These are phyloP conservation scores for Ascoidea asiatica DNA, from an alignment of 805 yeast genomes.

Conservation along the genomic window DNA sequence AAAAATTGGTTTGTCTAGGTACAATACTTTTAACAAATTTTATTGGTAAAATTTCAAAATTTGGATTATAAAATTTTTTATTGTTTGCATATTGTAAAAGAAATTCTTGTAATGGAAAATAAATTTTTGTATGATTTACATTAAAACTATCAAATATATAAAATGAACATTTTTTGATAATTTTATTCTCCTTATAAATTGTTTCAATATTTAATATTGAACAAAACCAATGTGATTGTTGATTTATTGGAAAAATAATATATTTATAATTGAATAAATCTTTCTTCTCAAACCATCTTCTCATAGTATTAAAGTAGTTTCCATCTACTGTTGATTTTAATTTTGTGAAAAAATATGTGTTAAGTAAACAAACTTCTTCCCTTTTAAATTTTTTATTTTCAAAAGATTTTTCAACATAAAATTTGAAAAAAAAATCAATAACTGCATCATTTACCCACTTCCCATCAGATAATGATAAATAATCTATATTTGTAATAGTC, in stretches of 20 bases:
- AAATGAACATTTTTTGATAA: too few species aligned
- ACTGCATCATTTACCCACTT: conserved; percentile 86
- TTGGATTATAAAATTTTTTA: too few species aligned
- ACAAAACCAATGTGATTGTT: conserved; percentile 78
- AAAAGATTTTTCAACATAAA: conserved; percentile 4
- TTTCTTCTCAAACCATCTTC: conserved; percentile 65
- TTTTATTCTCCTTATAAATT: too few species aligned
- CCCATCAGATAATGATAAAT: conserved; percentile 61
- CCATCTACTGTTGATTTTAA: conserved; percentile 25
- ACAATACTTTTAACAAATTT: conserved; percentile 44
- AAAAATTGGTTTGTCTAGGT: conserved; percentile 76
- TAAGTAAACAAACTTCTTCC: conserved; percentile 42
- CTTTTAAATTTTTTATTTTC: conserved; percentile 14
- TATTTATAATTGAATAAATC: conserved; percentile 46
- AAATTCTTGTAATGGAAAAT: conserved; percentile 40
- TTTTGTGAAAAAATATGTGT: conserved; percentile 73
- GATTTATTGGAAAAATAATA: conserved; percentile 72
- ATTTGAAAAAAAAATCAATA: conserved; percentile 61
- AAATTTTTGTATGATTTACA: conserved; percentile 38
- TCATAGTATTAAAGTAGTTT: conserved; percentile 45
- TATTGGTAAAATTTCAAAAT: conserved; percentile 50
- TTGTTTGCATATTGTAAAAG: conserved; percentile 59
- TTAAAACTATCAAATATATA: conserved; percentile 68
- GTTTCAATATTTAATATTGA: conserved; percentile 53
- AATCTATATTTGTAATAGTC: conserved; percentile 55